Evolutionary conservation across 2,329 filamentous ascomycete genomes (phyloP), one percentile per base, ranked within the genome.

Genomic region (Zopfia rhizophila): DNA sequence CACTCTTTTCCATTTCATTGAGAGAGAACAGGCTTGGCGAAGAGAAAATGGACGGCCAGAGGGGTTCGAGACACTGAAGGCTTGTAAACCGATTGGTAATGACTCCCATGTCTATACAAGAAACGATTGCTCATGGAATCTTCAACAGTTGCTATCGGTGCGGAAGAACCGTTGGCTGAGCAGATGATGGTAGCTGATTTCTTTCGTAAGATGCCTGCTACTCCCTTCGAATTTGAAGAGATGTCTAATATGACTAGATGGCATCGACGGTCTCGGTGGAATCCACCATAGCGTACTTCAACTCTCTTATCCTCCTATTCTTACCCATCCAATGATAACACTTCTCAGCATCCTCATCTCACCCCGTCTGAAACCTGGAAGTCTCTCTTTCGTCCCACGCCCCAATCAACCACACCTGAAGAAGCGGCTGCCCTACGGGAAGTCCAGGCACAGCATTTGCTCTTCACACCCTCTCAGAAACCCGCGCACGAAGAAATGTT

Each of bases 1-100:
- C 27, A 89, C 91, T 17, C 79, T 97, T 51, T 97, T 99, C 76
- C 88, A 97, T 63, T 87, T 96, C 47, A 82, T 99, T 40, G 91
- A 96, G 56, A 90, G 91, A 67, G 94, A 99, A 75, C 80, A 91
- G 58, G 81, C 84, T 57, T 97, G 92, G 92, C 84, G 94, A 53
- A 84, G 83, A 66, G 75, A 83, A 10, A 82, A 85, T 29, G 88
- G 88, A 13, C 82, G 79, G 43, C 74, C 82, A 1, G 79, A 86
- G 43, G 89, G 90, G 1, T 97, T 91, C 60, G 86, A 86, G 38
- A 80, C 85, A 6, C 75, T 97, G 71, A 83, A 82, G 57, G 79
- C 82, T 11, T 85, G 77, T 69, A 95, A 90, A 73, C 93, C 92
- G 6, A 79, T 95, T 45, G 69, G 69, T 72, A 53, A 17, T n/a